These are phyloP conservation scores for Sphaerobolus stellatus DNA, from an alignment of 1,284 basidiomycete genomes.

Conservation along the genomic window DNA sequence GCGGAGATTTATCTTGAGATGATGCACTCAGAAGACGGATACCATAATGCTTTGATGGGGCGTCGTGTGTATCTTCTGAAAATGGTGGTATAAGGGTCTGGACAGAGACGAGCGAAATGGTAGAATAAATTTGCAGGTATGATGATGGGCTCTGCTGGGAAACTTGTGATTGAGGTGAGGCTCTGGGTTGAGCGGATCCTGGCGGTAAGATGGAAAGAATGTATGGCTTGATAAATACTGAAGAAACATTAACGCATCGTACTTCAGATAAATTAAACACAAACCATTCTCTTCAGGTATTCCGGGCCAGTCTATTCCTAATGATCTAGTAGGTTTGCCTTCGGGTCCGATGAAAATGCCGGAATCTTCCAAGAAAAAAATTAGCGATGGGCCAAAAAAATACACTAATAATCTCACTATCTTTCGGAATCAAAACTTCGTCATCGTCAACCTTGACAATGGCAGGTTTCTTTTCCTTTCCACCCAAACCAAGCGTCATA, in stretches of 20 bases:
- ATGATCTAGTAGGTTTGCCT: conserved; percentile 59
- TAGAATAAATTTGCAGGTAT: conserved; percentile 76
- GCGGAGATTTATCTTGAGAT: conserved; percentile 51
- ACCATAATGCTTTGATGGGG: conserved; percentile 32
- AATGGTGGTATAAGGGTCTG: conserved; percentile 59
- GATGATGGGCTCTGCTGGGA: conserved; percentile 53
- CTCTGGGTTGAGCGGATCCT: conserved; percentile 50
- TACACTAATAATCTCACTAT: conserved; percentile 56
- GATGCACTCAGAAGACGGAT: conserved; percentile 61
- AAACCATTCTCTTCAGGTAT: conserved; percentile 80
- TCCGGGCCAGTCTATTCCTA: conserved; percentile 73
- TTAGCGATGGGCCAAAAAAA: background rate
- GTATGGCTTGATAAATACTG: conserved; percentile 83
- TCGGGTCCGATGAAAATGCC: conserved; percentile 73
- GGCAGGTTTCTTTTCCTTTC: conserved; percentile 64
- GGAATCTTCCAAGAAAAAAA: conserved; percentile 47
- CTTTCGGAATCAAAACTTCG: conserved; percentile 76
- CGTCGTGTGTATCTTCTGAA: conserved; percentile 47
- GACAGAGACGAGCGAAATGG: conserved; percentile 63
- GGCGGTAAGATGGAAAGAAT: conserved; percentile 78
- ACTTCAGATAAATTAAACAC: conserved; percentile 16
- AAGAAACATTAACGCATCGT: conserved; percentile 1
- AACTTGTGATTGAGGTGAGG: conserved; percentile 30
- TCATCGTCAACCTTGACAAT: conserved; percentile 60
- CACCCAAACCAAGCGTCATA: conserved; percentile 80